These are phyloP conservation scores for Tylopilus plumbeoviolaceoides DNA, from an alignment of 768 basidiomycete species.

Conservation along the genomic window DNA sequence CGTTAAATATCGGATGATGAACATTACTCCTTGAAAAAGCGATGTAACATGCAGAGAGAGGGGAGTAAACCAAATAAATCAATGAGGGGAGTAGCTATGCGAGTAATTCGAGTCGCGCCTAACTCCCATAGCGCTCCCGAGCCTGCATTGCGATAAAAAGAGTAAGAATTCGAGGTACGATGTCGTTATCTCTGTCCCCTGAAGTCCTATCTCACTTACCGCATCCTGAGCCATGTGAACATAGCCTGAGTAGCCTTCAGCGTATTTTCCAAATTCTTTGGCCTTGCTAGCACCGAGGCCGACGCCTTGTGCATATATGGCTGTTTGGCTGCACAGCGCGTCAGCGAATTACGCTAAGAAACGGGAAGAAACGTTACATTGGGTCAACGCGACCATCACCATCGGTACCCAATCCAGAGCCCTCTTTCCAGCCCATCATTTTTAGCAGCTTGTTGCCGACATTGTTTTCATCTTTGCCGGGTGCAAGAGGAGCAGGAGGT, in stretches of 20 bases:
- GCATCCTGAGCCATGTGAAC: conserved; percentile 70
- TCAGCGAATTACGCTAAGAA: conserved; percentile 5
- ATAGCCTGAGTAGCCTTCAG: conserved; percentile 66
- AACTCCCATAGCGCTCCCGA: conserved; percentile 35
- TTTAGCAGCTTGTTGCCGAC: conserved; percentile 90
- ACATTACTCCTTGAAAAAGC: conserved; percentile 18
- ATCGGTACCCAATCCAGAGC: conserved; percentile 76
- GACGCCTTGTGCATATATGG: conserved; percentile 82
- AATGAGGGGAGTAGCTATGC: conserved; percentile 9
- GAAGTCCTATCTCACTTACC: conserved; percentile 38
- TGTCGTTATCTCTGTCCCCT: conserved; percentile 20
- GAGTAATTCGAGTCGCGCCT: conserved; percentile 10
- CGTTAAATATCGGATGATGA: not conserved
- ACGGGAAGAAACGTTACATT: conserved; percentile 44
- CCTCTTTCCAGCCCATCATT: conserved; percentile 98
- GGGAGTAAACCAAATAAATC: conserved; percentile 14
- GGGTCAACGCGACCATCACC: conserved; percentile 88
- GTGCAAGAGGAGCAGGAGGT: conserved; percentile 60
- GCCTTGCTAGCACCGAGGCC: conserved; percentile 93
- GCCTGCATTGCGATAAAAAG: conserved; percentile 27
- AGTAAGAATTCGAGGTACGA: conserved; percentile 22
- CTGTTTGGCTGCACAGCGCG: conserved; percentile 56
- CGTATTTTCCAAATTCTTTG: conserved; percentile 71
- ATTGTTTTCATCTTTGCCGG: conserved; percentile 78
- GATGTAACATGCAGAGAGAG: conserved; percentile 9